Percentiles rank a stretch among this genome's conserved stretches.
Conservation (phyloP, 2,329 filamentous ascomycete genomes). For the Hymenoscyphus repandus region DNA sequence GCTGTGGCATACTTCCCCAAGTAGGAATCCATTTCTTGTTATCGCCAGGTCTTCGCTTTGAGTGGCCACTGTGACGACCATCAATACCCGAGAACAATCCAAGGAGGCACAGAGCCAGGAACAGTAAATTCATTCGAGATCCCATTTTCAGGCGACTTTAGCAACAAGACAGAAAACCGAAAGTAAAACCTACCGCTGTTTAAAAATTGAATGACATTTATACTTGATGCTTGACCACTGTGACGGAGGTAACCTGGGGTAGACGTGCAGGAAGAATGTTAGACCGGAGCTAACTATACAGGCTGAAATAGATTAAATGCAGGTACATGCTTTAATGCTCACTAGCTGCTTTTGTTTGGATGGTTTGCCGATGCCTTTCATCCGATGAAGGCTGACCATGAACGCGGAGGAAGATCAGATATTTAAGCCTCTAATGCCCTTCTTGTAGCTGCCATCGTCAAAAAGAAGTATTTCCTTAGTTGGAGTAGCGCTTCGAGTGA, state of each 20-base stretch:
- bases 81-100: neutral
- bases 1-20: conserved; percentile 62
- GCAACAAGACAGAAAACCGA: neutral
- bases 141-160: conserved; percentile 1
- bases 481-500: neutral
- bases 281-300: conserved; percentile 5
- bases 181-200: neutral
- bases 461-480: neutral
- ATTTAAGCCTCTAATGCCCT: neutral
- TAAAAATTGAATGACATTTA: neutral
- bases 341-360: neutral
- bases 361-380: neutral
- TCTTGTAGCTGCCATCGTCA: neutral
- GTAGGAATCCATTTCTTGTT: conserved; percentile 32
- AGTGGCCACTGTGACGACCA: neutral
- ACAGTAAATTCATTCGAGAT: neutral
- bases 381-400: neutral
- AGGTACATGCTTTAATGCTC: neutral
- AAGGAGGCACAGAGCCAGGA: neutral
- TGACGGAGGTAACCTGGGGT: too few relatives aligned
- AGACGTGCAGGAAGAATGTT: conserved; percentile 13
- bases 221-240: neutral
- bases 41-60: neutral
- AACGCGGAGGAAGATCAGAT: neutral
- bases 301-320: conserved; percentile 10